Percentiles rank a stretch among this genome's conserved stretches.
Evolutionary conservation across 352 stramenopile species (phyloP).

Genomic region (Globisporangium ultimum): DNA sequence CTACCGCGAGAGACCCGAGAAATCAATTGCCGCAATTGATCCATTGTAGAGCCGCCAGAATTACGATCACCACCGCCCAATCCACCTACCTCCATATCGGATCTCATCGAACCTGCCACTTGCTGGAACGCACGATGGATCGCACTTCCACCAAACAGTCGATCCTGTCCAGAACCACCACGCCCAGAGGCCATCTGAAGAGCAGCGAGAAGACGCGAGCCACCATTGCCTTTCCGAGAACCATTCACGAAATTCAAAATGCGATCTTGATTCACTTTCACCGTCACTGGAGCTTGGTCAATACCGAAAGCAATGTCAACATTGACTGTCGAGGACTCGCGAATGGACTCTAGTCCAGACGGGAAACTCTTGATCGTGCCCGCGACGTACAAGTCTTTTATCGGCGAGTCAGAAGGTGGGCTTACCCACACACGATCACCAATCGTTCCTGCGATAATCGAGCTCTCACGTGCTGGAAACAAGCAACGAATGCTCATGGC

Average conservation of each 20-base stretch:
- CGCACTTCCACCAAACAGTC: slow-evolving; percentile 16
- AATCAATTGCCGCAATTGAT: slow-evolving; percentile 55
- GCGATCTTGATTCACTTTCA: slow-evolving; percentile 63
- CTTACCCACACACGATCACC: slow-evolving; percentile 68
- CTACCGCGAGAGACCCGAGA: slow-evolving; percentile 23
- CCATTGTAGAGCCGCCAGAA: slow-evolving; percentile 29
- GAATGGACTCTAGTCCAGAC: slow-evolving; percentile 45
- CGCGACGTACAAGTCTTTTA: slow-evolving; percentile 44
- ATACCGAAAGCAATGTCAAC: slow-evolving; percentile 55
- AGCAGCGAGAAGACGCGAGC: slow-evolving; percentile 58
- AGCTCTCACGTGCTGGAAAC: slow-evolving; percentile 63
- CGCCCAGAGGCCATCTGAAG: slow-evolving; percentile 38
- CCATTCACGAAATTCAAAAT: slow-evolving; percentile 53
- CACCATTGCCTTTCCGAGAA: slow-evolving; percentile 21
- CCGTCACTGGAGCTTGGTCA: slow-evolving; percentile 18
- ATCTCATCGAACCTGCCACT: slow-evolving; percentile 29
- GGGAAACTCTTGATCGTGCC: slow-evolving; percentile 66
- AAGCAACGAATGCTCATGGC: slow-evolving; percentile 71
- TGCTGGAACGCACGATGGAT: slow-evolving; percentile 40
- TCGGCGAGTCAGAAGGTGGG: slow-evolving; percentile 20
- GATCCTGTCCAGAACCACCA: slow-evolving; percentile 9
- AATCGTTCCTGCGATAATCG: slow-evolving; percentile 39
- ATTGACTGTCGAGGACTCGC: slow-evolving; percentile 36
- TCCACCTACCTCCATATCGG: slow-evolving; percentile 3
- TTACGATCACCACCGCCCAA: neutral